These are phyloP conservation scores for Psilocybe sp. DNA, from an alignment of 768 basidiomycete species.

Conservation along the genomic window DNA sequence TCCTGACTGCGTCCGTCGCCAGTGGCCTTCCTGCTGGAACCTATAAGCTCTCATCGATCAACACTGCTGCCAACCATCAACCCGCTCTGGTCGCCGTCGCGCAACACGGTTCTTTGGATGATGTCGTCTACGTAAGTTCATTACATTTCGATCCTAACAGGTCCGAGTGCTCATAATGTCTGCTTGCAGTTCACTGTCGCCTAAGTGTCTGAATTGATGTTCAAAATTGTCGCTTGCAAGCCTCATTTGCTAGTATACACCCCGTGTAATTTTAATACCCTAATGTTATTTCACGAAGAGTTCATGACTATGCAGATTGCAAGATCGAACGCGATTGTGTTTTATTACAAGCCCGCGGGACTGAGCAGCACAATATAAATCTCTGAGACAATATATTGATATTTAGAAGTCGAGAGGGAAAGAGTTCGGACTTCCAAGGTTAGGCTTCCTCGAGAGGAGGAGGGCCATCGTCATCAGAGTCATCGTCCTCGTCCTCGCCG, in stretches of 20 bases:
- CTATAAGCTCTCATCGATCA: constrained; percentile 62
- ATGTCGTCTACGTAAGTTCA: constrained; percentile 50
- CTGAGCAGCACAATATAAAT: no score
- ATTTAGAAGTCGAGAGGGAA: neutral
- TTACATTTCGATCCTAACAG: neutral
- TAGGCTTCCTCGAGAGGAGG: constrained; percentile 79
- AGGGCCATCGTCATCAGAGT: constrained; percentile 65
- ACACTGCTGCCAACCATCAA: constrained; percentile 57
- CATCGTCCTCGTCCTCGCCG: constrained; percentile 41
- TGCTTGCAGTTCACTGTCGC: neutral
- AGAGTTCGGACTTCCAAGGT: constrained; percentile 32
- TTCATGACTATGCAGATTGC: no score
- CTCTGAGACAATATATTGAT: neutral
- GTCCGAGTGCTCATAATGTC: neutral
- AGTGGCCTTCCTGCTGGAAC: constrained; percentile 54
- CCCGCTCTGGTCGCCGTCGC: constrained; percentile 57
- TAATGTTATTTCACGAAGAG: no score
- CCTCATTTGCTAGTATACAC: no score
- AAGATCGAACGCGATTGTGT: no score
- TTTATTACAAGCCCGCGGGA: no score
- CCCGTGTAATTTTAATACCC: no score
- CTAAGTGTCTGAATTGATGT: neutral
- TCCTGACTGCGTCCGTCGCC: constrained; percentile 47
- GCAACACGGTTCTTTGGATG: constrained; percentile 59
- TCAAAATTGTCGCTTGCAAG: neutral